Percentiles rank a stretch among this genome's conserved stretches.
Conservation (phyloP, 2,329 filamentous ascomycete genomes). For the Chrysoporthe cubensis region DNA sequence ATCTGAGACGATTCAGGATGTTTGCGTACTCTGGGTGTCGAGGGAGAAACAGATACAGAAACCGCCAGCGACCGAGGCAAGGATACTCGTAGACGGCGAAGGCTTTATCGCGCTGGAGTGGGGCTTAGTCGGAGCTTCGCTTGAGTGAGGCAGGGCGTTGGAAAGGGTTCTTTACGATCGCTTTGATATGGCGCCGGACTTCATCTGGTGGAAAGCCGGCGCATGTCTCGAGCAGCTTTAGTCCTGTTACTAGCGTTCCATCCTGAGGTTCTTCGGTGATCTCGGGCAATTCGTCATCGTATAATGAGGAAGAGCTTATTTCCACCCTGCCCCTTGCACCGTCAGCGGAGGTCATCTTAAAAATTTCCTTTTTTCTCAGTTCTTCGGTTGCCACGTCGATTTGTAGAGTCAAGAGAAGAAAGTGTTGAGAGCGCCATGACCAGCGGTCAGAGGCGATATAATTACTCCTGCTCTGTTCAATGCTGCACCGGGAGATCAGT, state of each 20-base stretch:
- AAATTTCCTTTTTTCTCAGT: too few relatives aligned
- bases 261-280: background rate
- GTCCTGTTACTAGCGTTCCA: background rate
- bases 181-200: constrained; percentile 32
- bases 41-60: constrained; percentile 42
- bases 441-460: background rate
- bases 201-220: constrained; percentile 32
- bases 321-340: background rate
- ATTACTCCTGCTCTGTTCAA: background rate
- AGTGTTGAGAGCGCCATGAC: background rate
- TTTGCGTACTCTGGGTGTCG: constrained; percentile 37
- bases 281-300: background rate
- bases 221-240: constrained; percentile 26
- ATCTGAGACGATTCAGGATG: constrained; percentile 36
- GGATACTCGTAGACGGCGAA: constrained; percentile 43
- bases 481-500: background rate
- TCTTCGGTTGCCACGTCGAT: too few relatives aligned
- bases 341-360: background rate
- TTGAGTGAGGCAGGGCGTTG: background rate
- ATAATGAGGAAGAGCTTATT: background rate
- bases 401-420: too few relatives aligned
- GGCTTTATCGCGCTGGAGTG: constrained; percentile 40
- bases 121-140: constrained; percentile 1
- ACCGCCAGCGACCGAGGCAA: constrained; percentile 46
- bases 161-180: constrained; percentile 26